Conservation (phyloP, 257 asterid genomes). For the Lycium ferocissimum region DNA sequence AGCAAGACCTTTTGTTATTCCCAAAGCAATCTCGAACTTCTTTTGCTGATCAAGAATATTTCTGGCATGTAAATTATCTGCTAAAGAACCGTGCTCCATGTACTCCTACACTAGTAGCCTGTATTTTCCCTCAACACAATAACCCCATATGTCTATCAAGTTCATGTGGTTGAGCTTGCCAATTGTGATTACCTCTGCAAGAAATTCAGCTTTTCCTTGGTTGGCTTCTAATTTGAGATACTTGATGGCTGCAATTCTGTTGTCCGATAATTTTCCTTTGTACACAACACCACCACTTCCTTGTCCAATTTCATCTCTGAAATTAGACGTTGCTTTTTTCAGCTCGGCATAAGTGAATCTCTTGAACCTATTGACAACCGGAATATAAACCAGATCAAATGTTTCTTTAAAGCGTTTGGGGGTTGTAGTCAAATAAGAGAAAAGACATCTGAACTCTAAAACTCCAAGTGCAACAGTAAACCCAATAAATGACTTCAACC, state of each 20-base stretch:
- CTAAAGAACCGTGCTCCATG: constrained; percentile 20
- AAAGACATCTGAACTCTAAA: not conserved
- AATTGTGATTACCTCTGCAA: constrained; percentile 29
- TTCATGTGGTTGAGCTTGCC: constrained; percentile 34
- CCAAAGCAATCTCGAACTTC: constrained; percentile 25
- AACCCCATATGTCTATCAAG: constrained; percentile 33
- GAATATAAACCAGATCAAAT: constrained; percentile 16
- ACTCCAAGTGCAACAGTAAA: constrained; percentile 28
- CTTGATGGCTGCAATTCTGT: constrained; percentile 32
- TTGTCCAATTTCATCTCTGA: constrained; percentile 31
- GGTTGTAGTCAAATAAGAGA: constrained; percentile 2
- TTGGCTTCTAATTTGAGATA: constrained; percentile 19
- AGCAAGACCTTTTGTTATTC: constrained; percentile 32
- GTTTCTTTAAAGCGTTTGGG: not conserved
- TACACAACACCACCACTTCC: constrained; percentile 35
- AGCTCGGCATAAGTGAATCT: constrained; percentile 32
- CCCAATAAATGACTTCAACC: constrained; percentile 21
- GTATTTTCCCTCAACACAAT: constrained; percentile 30
- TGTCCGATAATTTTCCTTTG: constrained; percentile 32
- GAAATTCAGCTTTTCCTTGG: constrained; percentile 29
- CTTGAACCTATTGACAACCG: constrained; percentile 26
- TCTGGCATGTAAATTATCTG: constrained; percentile 8
- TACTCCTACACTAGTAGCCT: not conserved
- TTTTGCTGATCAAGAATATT: constrained; percentile 23
- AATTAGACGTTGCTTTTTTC: constrained; percentile 23